phyloP scores from a whole-genome alignment of 768 basidiomycete species.

The Pleurotus eryngii region DNA sequence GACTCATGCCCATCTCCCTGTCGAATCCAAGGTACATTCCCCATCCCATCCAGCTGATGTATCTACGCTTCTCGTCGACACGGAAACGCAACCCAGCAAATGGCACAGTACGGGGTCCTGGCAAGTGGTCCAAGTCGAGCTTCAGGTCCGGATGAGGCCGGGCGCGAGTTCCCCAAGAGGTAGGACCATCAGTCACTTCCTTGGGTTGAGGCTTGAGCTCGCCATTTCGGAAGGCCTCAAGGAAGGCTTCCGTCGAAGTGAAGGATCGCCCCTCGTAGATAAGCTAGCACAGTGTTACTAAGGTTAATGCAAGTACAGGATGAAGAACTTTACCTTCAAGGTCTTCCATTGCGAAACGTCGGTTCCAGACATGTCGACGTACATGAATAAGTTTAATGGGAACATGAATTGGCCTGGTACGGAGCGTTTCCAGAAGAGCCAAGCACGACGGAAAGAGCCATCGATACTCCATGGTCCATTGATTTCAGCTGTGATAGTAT shows the following conservation, averaged over 20 bases:
- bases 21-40: conserved; percentile 58
- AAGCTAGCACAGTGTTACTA: conserved; percentile 25
- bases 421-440: conserved; percentile 49
- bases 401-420: conserved; percentile 48
- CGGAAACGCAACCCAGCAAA: conserved; percentile 59
- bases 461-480: conserved; percentile 57
- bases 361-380: conserved; percentile 53
- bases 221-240: conserved; percentile 50
- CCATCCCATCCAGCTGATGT: conserved; percentile 69
- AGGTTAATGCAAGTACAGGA: not conserved
- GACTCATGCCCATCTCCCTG: conserved; percentile 60
- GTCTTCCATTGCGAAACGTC: conserved; percentile 49
- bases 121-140: conserved; percentile 58
- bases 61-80: conserved; percentile 47
- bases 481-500: conserved; percentile 45
- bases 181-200: conserved; percentile 27
- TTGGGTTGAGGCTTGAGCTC: conserved; percentile 41
- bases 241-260: conserved; percentile 41
- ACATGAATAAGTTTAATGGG: conserved; percentile 53
- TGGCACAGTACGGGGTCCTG: conserved; percentile 60
- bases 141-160: conserved; percentile 24
- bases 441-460: conserved; percentile 53
- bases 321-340: conserved; percentile 35
- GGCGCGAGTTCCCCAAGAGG: conserved; percentile 41
- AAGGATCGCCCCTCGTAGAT: conserved; percentile 63